phyloP scores from a whole-genome alignment of 208 protist genomes.

The Borovskyia barvae region DNA sequence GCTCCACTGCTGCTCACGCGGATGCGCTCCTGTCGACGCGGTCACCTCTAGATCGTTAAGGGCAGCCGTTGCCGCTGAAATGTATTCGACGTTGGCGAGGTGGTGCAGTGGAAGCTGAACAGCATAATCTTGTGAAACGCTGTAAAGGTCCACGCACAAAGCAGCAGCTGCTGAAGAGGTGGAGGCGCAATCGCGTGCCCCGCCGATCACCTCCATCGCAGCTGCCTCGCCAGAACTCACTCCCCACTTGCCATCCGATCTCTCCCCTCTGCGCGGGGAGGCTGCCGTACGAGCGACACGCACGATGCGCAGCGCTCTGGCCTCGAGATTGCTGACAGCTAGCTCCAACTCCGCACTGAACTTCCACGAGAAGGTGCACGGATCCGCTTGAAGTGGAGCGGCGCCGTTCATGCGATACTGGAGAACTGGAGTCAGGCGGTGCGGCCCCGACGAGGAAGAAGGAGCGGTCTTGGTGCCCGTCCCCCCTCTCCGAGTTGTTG shows the following conservation, averaged over 20 bases:
- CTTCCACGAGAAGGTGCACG: conserved; percentile 81
- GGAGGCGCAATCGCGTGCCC: background rate
- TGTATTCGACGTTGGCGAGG: conserved; percentile 77
- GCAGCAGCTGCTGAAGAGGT: background rate
- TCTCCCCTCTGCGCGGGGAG: too few relatives aligned
- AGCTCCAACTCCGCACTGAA: conserved; percentile 71
- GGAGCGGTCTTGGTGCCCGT: conserved; percentile 17
- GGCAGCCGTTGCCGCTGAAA: conserved; percentile 64
- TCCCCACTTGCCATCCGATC: background rate
- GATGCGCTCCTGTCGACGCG: background rate
- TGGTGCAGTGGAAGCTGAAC: conserved; percentile 59
- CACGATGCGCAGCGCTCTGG: conserved; percentile 59
- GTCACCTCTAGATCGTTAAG: conserved; percentile 1
- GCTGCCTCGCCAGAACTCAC: background rate
- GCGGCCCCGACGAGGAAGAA: conserved; percentile 5
- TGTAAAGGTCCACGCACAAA: background rate
- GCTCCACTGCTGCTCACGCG: background rate
- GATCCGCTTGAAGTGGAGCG: conserved; percentile 28
- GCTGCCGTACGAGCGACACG: conserved; percentile 7
- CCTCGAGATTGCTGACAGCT: conserved; percentile 56
- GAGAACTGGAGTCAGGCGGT: conserved; percentile 29
- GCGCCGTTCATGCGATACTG: conserved; percentile 22
- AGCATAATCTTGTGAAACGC: conserved; percentile 30
- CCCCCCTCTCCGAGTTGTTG: too few relatives aligned
- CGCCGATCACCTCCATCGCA: conserved; percentile 2